Evolutionary conservation across 164 flowering plant genomes (phyloP), one percentile per base, ranked within the genome.

Genomic region (Santalum album): DNA sequence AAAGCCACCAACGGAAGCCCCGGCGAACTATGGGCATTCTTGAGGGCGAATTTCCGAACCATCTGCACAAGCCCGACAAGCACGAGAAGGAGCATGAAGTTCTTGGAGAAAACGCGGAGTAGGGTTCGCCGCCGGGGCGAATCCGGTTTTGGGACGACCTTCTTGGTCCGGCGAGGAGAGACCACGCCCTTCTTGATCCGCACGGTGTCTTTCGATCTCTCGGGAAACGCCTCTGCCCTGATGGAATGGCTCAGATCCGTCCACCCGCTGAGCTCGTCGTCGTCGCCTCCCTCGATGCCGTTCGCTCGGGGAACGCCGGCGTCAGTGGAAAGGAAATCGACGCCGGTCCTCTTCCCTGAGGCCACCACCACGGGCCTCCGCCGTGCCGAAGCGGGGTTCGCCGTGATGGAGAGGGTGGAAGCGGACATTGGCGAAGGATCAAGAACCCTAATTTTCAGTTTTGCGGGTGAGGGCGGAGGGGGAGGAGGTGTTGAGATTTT

Each of bases 381-480:
- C 39, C 71, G 56, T 23, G 66, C 43, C 25, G 68, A 6, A 10
- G 50, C 58, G 21, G 83, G 77, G 59, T 81, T 82, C 11, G 90
- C 80, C 39, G 84, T 69, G 36, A 81, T 62, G 18, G 96, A 82
- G 2, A 79, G 79, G 11, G 92, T 79, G n/a, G 97, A 81, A 35
- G 86, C 70, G 23, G 94, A 81, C 94, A 86, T 78, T n/a, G n/a
- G n/a, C n/a, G n/a, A n/a, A n/a, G n/a, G n/a, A n/a, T n/a, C n/a
- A n/a, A n/a, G n/a, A n/a, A n/a, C n/a, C n/a, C n/a, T n/a, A n/a
- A n/a, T n/a, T n/a, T n/a, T n/a, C n/a, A n/a, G n/a, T n/a, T n/a
- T n/a, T n/a, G n/a, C n/a, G n/a, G n/a, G n/a, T n/a, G n/a, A n/a
- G n/a, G n/a, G n/a, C n/a, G n/a, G n/a, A n/a, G n/a, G n/a, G n/a